Percentiles rank a stretch among this genome's conserved stretches.
phyloP scores from a whole-genome alignment of 495 filamentous ascomycete genomes.

The Aspergillus leporis region DNA sequence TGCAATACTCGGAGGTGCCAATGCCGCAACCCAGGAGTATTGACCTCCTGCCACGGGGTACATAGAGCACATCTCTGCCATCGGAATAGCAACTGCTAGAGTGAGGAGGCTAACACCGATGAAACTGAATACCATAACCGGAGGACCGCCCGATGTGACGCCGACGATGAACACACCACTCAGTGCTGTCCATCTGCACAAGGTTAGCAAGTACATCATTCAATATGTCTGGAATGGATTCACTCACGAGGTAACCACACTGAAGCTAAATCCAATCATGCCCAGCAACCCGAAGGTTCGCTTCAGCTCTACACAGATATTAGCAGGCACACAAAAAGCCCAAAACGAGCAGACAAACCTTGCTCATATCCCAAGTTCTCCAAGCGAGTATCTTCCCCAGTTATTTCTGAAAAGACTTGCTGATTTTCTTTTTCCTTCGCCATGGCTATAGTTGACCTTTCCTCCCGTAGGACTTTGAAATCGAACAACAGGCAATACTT shows the following conservation, averaged over 20 bases:
- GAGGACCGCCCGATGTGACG: constrained; percentile 54
- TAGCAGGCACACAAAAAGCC: constrained; percentile 10
- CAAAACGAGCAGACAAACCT: constrained; percentile 25
- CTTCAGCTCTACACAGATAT: constrained; percentile 47
- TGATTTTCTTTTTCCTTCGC: constrained; percentile 18
- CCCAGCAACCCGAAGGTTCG: constrained; percentile 57
- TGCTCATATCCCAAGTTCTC: constrained; percentile 53
- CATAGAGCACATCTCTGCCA: constrained; percentile 60
- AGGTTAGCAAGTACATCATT: constrained; percentile 1
- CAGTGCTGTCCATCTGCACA: constrained; percentile 53
- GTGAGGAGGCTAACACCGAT: constrained; percentile 51
- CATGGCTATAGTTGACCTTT: constrained; percentile 13
- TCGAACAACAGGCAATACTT: background rate
- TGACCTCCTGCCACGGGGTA: constrained; percentile 56
- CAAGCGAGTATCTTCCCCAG: constrained; percentile 43
- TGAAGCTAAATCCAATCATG: constrained; percentile 62
- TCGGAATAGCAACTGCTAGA: constrained; percentile 54
- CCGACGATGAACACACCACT: constrained; percentile 59
- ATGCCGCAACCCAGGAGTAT: constrained; percentile 57
- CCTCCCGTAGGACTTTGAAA: background rate
- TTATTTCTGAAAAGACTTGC: constrained; percentile 27
- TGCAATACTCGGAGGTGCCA: constrained; percentile 53
- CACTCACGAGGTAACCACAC: constrained; percentile 54
- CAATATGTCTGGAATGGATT: background rate
- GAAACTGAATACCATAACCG: constrained; percentile 60